Evolutionary conservation across 2,329 filamentous ascomycete genomes (phyloP), one percentile per base, ranked within the genome.

Genomic region (Calonectria henricotiae): DNA sequence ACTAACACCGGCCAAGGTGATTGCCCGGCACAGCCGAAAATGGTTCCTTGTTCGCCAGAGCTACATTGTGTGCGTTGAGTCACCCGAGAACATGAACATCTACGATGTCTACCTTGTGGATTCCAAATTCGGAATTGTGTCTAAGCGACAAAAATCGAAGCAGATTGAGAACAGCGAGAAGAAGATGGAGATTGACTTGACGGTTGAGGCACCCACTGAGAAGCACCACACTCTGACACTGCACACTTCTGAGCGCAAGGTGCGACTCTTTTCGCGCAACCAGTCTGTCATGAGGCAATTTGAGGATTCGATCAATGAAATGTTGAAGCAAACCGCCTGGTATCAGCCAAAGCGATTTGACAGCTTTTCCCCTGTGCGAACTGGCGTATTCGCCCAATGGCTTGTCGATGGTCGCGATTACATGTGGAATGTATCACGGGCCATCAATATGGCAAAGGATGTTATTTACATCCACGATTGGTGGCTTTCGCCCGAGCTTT

Each of bases 381-480:
- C 90, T 55, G 92, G 92, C 49, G 95, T 96, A 32, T 96, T 96
- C 83, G 95, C 95, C 2, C 95, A 98, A 79, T 98, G 96, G 95
- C 89, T 99, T 9, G 96, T 99, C 0, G 96, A 99, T 82, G 96
- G 94, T 17, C 91, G 96, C 75, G 96, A 99, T 81, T 97, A 98
- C 85, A 98, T 98, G 96, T 99, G 96, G 96, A 97, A 98, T 80
- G 95, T 98, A 8, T 98, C 96, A 12, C 90, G 96, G 73, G 96
- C 96, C 13, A 97, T 99, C 78, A 96, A 94, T 80, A 98, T 98
- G 91, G 96, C 96, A 9, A 94, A 94, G 78, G 96, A 98, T 84
- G 96, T 98, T 71, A 96, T 99, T 76, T 98, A 98, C 82, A 98
- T 99, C 72, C 96, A 99, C 81, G 96, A 98, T 82, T 99, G 96